These are phyloP conservation scores for Carex sylvatica DNA, from an alignment of 202 grass and related monocot species.

Conservation along the genomic window DNA sequence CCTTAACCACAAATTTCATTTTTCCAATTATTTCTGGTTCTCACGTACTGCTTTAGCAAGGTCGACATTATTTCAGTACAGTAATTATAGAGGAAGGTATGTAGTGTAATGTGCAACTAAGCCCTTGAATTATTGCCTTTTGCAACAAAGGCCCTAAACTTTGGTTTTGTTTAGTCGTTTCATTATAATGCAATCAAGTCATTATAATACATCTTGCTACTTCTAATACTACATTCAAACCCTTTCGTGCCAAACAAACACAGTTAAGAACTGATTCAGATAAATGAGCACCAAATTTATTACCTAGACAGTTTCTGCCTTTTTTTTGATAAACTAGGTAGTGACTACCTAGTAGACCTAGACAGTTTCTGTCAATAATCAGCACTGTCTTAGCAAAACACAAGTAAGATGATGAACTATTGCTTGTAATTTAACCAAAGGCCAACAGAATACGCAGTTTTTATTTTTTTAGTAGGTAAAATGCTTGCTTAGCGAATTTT, in stretches of 20 bases:
- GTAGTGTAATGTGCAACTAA: background rate
- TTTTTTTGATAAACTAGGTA: too few relatives aligned
- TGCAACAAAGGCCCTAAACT: background rate
- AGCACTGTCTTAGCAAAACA: background rate
- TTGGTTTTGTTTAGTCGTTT: background rate
- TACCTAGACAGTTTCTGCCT: background rate
- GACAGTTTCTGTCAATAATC: background rate
- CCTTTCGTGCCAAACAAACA: background rate
- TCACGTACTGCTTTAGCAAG: background rate
- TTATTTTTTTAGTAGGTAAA: too few relatives aligned
- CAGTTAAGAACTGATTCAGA: background rate
- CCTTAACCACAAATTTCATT: background rate
- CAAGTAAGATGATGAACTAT: background rate
- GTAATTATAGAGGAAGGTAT: background rate
- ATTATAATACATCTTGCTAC: background rate
- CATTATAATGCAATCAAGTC: background rate
- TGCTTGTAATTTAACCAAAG: background rate
- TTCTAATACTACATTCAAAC: background rate
- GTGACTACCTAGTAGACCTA: background rate
- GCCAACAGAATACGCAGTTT: background rate
- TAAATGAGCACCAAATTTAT: background rate
- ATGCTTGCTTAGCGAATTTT: too few relatives aligned
- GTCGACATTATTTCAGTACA: background rate
- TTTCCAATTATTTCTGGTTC: background rate
- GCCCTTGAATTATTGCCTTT: background rate